phyloP scores from a whole-genome alignment of 495 filamentous ascomycete genomes.

The Aspergillus funiculosus region DNA sequence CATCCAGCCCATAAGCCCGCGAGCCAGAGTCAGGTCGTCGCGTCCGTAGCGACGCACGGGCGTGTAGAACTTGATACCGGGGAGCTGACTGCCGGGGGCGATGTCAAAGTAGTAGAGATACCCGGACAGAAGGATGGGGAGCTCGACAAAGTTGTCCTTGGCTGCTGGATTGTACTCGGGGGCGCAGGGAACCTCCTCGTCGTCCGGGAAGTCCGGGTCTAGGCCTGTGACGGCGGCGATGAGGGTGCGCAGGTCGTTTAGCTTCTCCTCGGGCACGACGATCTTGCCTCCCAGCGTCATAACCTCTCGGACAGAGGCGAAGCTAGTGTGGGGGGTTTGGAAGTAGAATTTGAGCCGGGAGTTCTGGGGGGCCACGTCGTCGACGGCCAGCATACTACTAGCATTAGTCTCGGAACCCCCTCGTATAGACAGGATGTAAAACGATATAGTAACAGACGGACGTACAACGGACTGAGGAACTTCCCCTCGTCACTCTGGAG shows the following conservation, averaged over 20 bases:
- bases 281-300: slow-evolving; percentile 14
- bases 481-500: slow-evolving; percentile 2
- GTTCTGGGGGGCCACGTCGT: slow-evolving; percentile 18
- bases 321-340: slow-evolving; percentile 20
- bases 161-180: not conserved
- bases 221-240: slow-evolving; percentile 14
- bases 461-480: too few species aligned
- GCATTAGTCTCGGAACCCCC: too few species aligned
- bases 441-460: too few species aligned
- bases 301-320: slow-evolving; percentile 22
- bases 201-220: slow-evolving; percentile 4
- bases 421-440: too few species aligned
- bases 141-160: not conserved
- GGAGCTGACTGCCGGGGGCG: slow-evolving; percentile 15
- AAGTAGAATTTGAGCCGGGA: slow-evolving; percentile 37
- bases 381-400: slow-evolving; percentile 30
- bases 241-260: slow-evolving; percentile 15
- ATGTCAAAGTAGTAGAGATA: slow-evolving; percentile 20
- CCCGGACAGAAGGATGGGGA: not conserved
- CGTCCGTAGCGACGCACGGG: slow-evolving; percentile 28
- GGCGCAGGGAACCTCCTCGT: slow-evolving; percentile 1
- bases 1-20: slow-evolving; percentile 16
- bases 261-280: not conserved
- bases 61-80: slow-evolving; percentile 32
- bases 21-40: slow-evolving; percentile 17